These are phyloP conservation scores for Atalantia buxifolia DNA, from an alignment of 345 rosid species.

Conservation along the genomic window DNA sequence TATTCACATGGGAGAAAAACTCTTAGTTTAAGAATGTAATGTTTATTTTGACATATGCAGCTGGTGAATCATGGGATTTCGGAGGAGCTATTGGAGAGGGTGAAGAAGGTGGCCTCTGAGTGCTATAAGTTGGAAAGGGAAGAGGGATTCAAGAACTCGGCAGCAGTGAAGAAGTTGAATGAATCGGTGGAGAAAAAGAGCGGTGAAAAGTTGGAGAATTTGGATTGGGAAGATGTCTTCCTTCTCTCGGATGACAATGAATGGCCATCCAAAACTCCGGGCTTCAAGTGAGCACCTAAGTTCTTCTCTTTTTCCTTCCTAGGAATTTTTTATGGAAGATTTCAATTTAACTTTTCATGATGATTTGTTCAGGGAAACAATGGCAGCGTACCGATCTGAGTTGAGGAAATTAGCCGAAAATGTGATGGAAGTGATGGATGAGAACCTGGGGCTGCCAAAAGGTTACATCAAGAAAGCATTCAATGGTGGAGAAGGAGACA, in stretches of 20 bases:
- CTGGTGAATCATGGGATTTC: constrained; percentile 81
- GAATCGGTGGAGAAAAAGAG: constrained; percentile 39
- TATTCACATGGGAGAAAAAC: neutral
- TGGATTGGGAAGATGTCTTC: constrained; percentile 92
- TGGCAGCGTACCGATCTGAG: constrained; percentile 68
- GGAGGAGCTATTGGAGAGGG: constrained; percentile 64
- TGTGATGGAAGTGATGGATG: constrained; percentile 86
- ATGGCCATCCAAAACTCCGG: constrained; percentile 61
- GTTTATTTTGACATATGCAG: constrained; percentile 23
- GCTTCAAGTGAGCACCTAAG: constrained; percentile 49
- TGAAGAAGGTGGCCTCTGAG: constrained; percentile 61
- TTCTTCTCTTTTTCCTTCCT: neutral
- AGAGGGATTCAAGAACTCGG: constrained; percentile 55
- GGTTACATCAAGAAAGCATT: constrained; percentile 64
- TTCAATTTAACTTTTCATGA: neutral
- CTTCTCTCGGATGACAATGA: constrained; percentile 54
- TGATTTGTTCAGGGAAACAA: constrained; percentile 52
- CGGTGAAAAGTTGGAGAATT: constrained; percentile 52
- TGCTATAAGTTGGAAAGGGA: constrained; percentile 70
- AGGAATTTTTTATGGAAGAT: neutral
- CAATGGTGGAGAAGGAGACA: constrained; percentile 44
- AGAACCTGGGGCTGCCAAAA: constrained; percentile 64
- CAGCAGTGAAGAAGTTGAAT: constrained; percentile 40
- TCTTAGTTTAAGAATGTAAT: neutral
- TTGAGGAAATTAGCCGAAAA: constrained; percentile 65